Percentiles rank a stretch among this genome's conserved stretches.
Evolutionary conservation across 768 basidiomycete genomes (phyloP).

Genomic region (Sarcodon sp.): DNA sequence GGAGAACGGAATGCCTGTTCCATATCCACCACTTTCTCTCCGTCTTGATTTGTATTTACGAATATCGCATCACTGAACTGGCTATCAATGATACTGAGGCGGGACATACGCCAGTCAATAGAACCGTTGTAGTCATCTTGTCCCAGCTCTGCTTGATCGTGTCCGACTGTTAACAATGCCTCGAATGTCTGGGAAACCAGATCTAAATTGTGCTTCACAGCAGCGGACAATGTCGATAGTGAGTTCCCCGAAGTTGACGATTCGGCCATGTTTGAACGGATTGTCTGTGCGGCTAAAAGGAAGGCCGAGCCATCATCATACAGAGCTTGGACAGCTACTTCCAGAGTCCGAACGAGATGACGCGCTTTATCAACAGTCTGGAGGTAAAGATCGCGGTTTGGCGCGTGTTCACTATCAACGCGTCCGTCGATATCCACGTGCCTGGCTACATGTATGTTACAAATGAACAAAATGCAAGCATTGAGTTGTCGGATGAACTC

Average conservation of each 20-base stretch:
- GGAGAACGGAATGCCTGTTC: slow-evolving; percentile 13
- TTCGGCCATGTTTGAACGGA: slow-evolving; percentile 18
- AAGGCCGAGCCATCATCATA: slow-evolving; percentile 60
- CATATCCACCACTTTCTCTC: slow-evolving; percentile 14
- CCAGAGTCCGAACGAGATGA: slow-evolving; percentile 53
- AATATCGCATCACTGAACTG: slow-evolving; percentile 26
- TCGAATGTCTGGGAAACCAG: slow-evolving; percentile 49
- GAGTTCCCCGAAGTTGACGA: slow-evolving; percentile 18
- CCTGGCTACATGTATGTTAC: slow-evolving; percentile 67
- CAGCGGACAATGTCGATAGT: slow-evolving; percentile 34
- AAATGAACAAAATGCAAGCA: slow-evolving; percentile 31
- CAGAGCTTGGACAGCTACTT: slow-evolving; percentile 55
- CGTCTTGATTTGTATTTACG: slow-evolving; percentile 22
- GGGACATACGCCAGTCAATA: slow-evolving; percentile 69
- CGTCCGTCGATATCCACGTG: slow-evolving; percentile 75
- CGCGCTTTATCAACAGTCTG: slow-evolving; percentile 62
- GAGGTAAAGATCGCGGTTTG: slow-evolving; percentile 38
- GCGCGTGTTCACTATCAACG: slow-evolving; percentile 27
- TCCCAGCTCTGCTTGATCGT: slow-evolving; percentile 58
- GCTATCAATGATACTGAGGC: slow-evolving; percentile 46
- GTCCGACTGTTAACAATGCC: slow-evolving; percentile 45
- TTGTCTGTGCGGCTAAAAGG: slow-evolving; percentile 43
- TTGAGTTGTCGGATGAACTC: neutral
- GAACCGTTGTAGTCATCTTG: slow-evolving; percentile 63
- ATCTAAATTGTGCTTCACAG: slow-evolving; percentile 43